phyloP scores from a whole-genome alignment of 352 stramenopile species.

The Elongisporangium undulatum region DNA sequence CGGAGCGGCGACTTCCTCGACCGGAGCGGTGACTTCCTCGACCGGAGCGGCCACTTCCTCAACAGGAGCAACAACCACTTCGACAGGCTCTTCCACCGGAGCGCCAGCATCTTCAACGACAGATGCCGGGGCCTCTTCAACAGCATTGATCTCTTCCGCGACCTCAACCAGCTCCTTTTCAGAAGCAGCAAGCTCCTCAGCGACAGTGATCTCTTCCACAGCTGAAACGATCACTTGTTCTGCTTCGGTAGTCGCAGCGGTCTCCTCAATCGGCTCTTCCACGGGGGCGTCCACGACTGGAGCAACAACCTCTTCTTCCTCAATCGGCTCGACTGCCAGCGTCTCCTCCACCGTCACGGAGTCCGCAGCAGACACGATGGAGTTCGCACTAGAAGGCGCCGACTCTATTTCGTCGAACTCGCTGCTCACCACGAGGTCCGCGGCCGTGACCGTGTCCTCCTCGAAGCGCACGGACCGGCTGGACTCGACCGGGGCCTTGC shows the following conservation, averaged over 20 bases:
- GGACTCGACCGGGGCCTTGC: background rate
- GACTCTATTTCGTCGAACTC: slow-evolving; percentile 4
- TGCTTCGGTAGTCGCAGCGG: slow-evolving; percentile 1
- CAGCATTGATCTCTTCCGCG: too few species aligned
- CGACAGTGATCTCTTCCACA: background rate
- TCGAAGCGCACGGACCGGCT: background rate
- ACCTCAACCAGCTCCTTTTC: too few species aligned
- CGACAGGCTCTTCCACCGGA: slow-evolving; percentile 7
- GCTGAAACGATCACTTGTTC: background rate
- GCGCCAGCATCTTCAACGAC: background rate
- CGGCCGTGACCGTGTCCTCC: background rate
- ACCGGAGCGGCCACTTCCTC: background rate
- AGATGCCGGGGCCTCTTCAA: slow-evolving; percentile 3
- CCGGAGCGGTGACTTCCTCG: background rate
- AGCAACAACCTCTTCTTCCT: slow-evolving; percentile 1
- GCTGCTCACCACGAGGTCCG: background rate
- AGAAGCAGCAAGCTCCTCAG: background rate
- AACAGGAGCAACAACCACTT: background rate
- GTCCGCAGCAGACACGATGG: slow-evolving; percentile 7
- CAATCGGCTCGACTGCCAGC: background rate
- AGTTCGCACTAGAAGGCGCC: background rate
- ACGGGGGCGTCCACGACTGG: slow-evolving; percentile 5
- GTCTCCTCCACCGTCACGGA: slow-evolving; percentile 1
- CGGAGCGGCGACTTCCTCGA: slow-evolving; percentile 4
- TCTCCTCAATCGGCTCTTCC: background rate